Conservation (phyloP, 495 filamentous ascomycete species). For the Collariella sp. region DNA sequence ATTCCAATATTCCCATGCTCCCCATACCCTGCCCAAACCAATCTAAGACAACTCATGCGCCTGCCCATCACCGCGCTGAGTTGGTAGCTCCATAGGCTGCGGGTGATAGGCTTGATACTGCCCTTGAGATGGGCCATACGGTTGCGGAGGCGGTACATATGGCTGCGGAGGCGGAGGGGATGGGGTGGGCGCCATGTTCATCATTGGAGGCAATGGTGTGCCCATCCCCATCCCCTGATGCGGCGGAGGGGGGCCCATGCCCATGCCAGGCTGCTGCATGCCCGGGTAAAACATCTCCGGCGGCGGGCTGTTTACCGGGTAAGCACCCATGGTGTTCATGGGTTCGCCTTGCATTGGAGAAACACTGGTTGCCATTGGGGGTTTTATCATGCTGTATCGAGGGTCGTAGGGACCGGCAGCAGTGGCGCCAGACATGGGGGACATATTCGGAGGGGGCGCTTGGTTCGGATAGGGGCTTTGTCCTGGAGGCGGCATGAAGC, state of each 20-base stretch:
- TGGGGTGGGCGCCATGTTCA: slow-evolving; percentile 3
- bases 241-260: neutral
- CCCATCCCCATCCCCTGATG: neutral
- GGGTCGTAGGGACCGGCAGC: slow-evolving; percentile 8
- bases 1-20: no score
- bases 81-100: slow-evolving; percentile 9
- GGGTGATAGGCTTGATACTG: neutral
- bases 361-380: neutral
- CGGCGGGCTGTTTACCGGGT: slow-evolving; percentile 12
- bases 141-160: neutral
- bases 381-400: slow-evolving; percentile 15
- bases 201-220: neutral
- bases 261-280: neutral
- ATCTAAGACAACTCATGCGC: slow-evolving; percentile 11
- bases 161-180: neutral
- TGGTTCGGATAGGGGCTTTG: slow-evolving; percentile 9
- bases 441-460: slow-evolving; percentile 1
- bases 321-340: neutral
- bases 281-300: neutral
- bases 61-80: slow-evolving; percentile 16
- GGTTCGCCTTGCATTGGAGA: neutral
- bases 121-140: neutral
- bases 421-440: neutral
- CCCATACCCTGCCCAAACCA: neutral
- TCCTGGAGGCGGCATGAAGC: neutral